Conservation (phyloP, 164 flowering plant genomes). For the Umbellularia californica region DNA sequence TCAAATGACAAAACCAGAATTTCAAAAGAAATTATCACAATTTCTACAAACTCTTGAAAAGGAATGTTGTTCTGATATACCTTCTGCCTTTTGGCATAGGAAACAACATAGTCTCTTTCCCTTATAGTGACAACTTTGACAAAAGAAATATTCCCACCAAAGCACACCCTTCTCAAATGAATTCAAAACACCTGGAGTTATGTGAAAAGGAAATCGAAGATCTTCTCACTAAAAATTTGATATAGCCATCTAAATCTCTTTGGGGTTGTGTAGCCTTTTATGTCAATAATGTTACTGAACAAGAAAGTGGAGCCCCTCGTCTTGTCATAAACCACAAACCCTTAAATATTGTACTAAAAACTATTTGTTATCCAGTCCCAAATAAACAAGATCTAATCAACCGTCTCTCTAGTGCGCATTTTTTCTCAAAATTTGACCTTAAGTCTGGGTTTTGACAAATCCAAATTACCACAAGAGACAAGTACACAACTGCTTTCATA, state of each 20-base stretch:
- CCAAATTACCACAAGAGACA: background rate
- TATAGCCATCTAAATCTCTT: background rate
- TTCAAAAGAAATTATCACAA: background rate
- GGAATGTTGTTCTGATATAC: background rate
- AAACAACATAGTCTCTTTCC: background rate
- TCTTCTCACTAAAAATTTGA: background rate
- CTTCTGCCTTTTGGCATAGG: background rate
- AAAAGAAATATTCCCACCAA: background rate
- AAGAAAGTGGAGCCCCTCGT: background rate
- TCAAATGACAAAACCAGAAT: background rate
- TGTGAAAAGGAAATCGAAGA: background rate
- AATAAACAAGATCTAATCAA: too few species aligned
- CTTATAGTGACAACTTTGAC: background rate
- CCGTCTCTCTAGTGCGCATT: background rate
- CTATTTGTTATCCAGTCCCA: background rate
- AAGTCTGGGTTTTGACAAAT: background rate
- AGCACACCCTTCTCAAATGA: background rate
- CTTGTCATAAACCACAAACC: background rate
- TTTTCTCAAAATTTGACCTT: background rate
- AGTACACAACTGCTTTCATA: background rate
- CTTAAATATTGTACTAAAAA: background rate
- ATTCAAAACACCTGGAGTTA: background rate
- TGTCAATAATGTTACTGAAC: background rate
- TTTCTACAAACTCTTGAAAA: background rate
- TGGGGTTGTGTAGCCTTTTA: background rate